These are phyloP conservation scores for Amborella trichopoda DNA, from an alignment of 164 flowering plant genomes.

Conservation along the genomic window DNA sequence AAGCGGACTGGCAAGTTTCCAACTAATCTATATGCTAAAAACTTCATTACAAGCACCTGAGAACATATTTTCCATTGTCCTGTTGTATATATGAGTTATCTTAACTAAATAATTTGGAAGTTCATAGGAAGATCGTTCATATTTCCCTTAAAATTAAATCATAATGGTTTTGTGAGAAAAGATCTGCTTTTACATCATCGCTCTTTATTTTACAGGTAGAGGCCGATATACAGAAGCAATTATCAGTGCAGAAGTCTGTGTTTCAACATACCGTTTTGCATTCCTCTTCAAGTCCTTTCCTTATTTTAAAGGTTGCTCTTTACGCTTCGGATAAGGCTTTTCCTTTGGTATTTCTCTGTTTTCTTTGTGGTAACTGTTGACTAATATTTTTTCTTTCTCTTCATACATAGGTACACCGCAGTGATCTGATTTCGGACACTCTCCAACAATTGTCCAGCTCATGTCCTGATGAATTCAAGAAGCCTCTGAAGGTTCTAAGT, in stretches of 20 bases:
- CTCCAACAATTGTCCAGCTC: not conserved
- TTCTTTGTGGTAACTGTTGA: not conserved
- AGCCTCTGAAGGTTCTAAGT: slow-evolving; percentile 1
- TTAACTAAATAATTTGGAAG: too few species aligned
- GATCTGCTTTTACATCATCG: too few species aligned
- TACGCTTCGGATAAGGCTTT: too few species aligned
- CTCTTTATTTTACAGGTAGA: too few species aligned
- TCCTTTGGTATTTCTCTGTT: not conserved
- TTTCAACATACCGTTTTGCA: not conserved
- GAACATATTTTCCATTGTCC: too few species aligned
- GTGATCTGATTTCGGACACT: not conserved
- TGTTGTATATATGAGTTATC: too few species aligned
- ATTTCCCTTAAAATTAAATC: too few species aligned
- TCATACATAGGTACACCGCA: not conserved
- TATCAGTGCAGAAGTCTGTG: not conserved
- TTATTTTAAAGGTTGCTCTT: not conserved
- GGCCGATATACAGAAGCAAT: not conserved
- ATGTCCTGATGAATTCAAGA: not conserved
- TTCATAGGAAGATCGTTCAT: too few species aligned
- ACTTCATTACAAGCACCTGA: too few species aligned
- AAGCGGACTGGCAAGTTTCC: too few species aligned
- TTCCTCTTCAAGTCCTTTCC: not conserved
- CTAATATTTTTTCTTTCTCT: not conserved
- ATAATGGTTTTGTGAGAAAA: too few species aligned
- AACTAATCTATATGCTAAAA: too few species aligned